phyloP scores from a whole-genome alignment of 176 grass and related monocot genomes.

The Urochloa ruziziensis region DNA sequence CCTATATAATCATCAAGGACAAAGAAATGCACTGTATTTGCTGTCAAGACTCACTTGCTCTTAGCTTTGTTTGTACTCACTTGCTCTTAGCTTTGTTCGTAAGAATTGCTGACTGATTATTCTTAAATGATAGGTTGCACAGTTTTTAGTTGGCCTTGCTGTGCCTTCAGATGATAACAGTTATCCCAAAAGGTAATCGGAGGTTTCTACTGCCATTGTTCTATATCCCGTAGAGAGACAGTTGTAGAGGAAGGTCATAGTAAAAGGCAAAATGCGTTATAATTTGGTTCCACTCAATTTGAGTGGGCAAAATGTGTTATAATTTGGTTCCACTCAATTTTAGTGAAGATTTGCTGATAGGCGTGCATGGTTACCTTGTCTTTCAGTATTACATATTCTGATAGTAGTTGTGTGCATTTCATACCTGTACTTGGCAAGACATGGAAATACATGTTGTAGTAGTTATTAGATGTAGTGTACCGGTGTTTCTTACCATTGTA shows the following conservation, averaged over 20 bases:
- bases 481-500: neutral
- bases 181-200: conserved; percentile 71
- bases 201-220: conserved; percentile 12
- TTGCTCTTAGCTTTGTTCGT: neutral
- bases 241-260: neutral
- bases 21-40: conserved; percentile 10
- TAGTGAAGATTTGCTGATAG: conserved; percentile 15
- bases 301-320: conserved; percentile 19
- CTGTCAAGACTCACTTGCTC: neutral
- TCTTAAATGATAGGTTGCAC: conserved; percentile 63
- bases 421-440: neutral
- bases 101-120: conserved; percentile 9
- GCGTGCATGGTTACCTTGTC: neutral
- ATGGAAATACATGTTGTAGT: neutral
- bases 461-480: neutral
- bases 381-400: neutral
- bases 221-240: neutral
- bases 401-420: neutral
- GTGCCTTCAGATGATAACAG: conserved; percentile 75
- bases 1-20: neutral
- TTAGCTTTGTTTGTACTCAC: conserved; percentile 2
- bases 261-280: neutral
- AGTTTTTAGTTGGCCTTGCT: conserved; percentile 94
- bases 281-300: neutral
- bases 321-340: neutral